These are phyloP conservation scores for Scheffersomyces coipomensis DNA, from an alignment of 805 yeast genomes.

Conservation along the genomic window DNA sequence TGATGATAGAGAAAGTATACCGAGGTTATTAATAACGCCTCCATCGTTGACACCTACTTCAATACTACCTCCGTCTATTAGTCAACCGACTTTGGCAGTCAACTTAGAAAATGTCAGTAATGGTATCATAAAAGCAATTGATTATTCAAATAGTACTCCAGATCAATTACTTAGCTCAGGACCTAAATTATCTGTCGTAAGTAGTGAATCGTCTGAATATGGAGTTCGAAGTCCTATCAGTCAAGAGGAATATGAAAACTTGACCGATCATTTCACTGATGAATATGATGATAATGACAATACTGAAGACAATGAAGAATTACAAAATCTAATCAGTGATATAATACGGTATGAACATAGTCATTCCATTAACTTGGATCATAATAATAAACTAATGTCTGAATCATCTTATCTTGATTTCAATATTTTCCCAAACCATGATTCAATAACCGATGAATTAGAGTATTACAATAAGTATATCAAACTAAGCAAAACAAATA, in stretches of 20 bases:
- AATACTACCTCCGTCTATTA: not conserved
- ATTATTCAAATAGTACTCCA: not conserved
- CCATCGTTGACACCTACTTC: slow-evolving; percentile 1
- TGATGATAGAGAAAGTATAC: not conserved
- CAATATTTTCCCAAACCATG: slow-evolving; percentile 10
- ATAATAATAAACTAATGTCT: slow-evolving; percentile 2
- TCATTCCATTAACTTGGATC: not conserved
- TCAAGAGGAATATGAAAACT: slow-evolving; percentile 1
- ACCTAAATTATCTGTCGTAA: not conserved
- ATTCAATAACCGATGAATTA: slow-evolving; percentile 3
- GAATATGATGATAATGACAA: slow-evolving; percentile 2
- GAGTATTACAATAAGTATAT: slow-evolving; percentile 16
- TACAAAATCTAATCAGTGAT: slow-evolving; percentile 20
- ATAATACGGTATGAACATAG: slow-evolving; percentile 14
- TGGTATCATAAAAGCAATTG: slow-evolving; percentile 1
- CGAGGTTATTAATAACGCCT: slow-evolving; percentile 2
- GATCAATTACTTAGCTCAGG: not conserved
- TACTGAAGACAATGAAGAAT: slow-evolving; percentile 15
- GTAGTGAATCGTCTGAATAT: not conserved
- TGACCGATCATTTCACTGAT: slow-evolving; percentile 2
- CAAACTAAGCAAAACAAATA: slow-evolving; percentile 12
- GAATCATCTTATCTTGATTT: slow-evolving; percentile 9
- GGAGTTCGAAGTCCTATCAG: not conserved
- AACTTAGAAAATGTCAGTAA: slow-evolving; percentile 15
- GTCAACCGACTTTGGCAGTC: slow-evolving; percentile 21